Evolutionary conservation across 129 eudicot genomes (phyloP).

Genomic region (Tagetes patula): DNA sequence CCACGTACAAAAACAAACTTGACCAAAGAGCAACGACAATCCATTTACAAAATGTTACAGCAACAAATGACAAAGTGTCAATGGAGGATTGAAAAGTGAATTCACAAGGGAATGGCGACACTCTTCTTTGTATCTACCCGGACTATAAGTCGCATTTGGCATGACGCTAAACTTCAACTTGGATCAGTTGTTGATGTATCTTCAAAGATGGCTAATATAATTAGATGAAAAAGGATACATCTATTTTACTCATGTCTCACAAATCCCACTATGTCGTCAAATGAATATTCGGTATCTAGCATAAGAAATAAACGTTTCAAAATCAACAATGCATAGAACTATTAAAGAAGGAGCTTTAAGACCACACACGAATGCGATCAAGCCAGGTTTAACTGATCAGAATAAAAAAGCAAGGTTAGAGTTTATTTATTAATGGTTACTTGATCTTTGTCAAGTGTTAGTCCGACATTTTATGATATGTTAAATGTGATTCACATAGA

Average conservation of each 20-base stretch:
- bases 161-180: neutral
- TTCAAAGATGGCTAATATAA: neutral
- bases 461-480: neutral
- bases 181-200: neutral
- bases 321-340: slow-evolving; percentile 11
- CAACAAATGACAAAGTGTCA: neutral
- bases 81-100: neutral
- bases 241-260: neutral
- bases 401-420: slow-evolving; percentile 15
- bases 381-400: neutral
- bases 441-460: neutral
- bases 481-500: slow-evolving; percentile 3
- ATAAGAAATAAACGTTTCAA: neutral
- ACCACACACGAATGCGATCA: slow-evolving; percentile 18
- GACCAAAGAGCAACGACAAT: neutral
- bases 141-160: neutral
- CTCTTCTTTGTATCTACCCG: neutral
- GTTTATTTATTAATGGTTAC: slow-evolving; percentile 13
- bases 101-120: neutral
- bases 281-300: slow-evolving; percentile 1
- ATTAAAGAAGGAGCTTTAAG: slow-evolving; percentile 15
- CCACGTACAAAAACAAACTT: neutral
- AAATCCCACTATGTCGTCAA: slow-evolving; percentile 11
- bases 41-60: neutral
- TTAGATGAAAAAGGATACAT: neutral